phyloP scores from a whole-genome alignment of 1,284 basidiomycete species.

The Ceratobasidium sp. region DNA sequence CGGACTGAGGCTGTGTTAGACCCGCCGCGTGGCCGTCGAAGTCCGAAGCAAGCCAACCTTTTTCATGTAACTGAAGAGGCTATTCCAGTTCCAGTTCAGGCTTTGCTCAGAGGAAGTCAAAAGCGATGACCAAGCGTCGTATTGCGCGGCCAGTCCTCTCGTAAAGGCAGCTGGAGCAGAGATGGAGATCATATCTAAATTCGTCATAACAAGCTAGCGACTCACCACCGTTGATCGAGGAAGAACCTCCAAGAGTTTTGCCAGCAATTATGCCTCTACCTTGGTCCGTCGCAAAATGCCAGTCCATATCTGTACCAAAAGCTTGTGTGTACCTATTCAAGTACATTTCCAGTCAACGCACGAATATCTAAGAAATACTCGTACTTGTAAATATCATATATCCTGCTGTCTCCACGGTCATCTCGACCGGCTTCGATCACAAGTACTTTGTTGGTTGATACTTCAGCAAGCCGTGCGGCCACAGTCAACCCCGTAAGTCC shows the following conservation, averaged over 20 bases:
- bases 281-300: conserved; percentile 59
- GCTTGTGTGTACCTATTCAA: conserved; percentile 46
- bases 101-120: conserved; percentile 56
- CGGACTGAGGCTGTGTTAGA: conserved; percentile 49
- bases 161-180: background rate
- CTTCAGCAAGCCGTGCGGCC: conserved; percentile 66
- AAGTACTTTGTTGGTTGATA: conserved; percentile 60
- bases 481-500: conserved; percentile 69
- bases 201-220: conserved; percentile 48
- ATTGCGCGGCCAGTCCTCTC: background rate
- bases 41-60: conserved; percentile 50
- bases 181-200: background rate
- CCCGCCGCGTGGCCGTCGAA: no score
- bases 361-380: conserved; percentile 42
- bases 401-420: conserved; percentile 55
- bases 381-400: conserved; percentile 61
- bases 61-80: conserved; percentile 60
- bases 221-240: conserved; percentile 65
- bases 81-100: conserved; percentile 63
- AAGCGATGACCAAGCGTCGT: conserved; percentile 59
- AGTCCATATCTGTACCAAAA: conserved; percentile 58
- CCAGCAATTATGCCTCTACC: conserved; percentile 59
- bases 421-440: conserved; percentile 66
- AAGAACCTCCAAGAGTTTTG: conserved; percentile 65
- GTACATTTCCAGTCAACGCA: background rate